Evolutionary conservation across 257 asterid species (phyloP), one percentile per base, ranked within the genome.

Genomic region (Solanum sejunctum): DNA sequence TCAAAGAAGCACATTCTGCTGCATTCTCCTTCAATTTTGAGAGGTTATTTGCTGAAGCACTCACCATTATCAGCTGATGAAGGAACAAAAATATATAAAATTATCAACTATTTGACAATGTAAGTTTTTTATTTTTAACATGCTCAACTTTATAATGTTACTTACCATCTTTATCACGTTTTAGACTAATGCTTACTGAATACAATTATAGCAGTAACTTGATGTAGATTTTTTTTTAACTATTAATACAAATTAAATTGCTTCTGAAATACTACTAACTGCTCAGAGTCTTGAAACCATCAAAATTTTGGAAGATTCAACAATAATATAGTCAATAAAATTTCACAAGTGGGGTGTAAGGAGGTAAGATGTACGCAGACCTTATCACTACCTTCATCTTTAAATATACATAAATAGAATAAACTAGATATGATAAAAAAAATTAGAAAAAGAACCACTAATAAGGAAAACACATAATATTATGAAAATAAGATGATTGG

Each of bases 31-130:
- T 93, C 89, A 95, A 86, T 87, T 87, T 88, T 66, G 95, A 93
- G 91, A 95, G 87, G 88, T 94, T 95, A 92, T 95, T 95, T 67
- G 97, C 97, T 3, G 97, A 93, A 78, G 97, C 99, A 87, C 99
- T 94, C 91, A 95, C 83, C 97, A 92, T 86, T 87, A 95, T 92
- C 85, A 95, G 93, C 99, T 95, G 97, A 54, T 86, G 28, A 83
- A 80, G 49, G 47, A 47, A 57, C 43, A 41, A 82, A 56, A 13
- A 58, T 7, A 57, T 20, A 52, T 13, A 39, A 51, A 36, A 61
- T 52, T 26, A 54, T 13, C 63, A 63, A 61, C 61, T 39, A 20
- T 43, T 4, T 71, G 10, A 71, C 52, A 71, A 43, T 71, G 32
- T 43, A 71, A 64, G 1, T n/a, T n/a, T n/a, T n/a, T n/a, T 12